Base-by-base conservation (phyloP, 1,284 basidiomycete genomes). In the Naganishia sp. region DNA sequence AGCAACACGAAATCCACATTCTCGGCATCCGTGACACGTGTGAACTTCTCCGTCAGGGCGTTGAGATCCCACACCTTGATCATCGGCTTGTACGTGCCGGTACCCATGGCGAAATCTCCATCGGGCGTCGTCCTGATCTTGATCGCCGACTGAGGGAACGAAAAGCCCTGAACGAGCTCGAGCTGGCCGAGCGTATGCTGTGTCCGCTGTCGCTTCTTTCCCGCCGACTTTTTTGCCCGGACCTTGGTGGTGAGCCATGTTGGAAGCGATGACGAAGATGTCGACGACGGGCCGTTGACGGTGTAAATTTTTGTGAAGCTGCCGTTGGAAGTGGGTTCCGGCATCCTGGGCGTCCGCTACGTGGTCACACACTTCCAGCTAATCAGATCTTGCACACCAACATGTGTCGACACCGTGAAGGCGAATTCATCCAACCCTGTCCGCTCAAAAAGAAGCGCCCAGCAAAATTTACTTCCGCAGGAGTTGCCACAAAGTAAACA, bases 1-100 rank as follows among this genome's bases (percentile, higher is more conserved):
- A 99, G 84, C 75, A 94, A 89, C 82, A 89, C 84, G 81, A 99
- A 99, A 78, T 99, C 96, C 70, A 99, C 89, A 78, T 98, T 99
- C 83, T 99, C 95, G 9, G 90, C 87, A 75, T 99, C 94, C 0
- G 93, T 90, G 75, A 97, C 94, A 55, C 96, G 85, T 81, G 98
- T 94, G 78, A 97, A 98, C 80, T 99, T 99, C 70, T 93, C 83
- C 5, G 92, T 88, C 42, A 99, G 84, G 77, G 97, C 90, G 76
- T 92, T 89, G 55, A 98, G 82, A 78, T 99, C 96, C 88, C 92
- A 99, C 3, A 95, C 91, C 69, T 92, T 86, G 78, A 99, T 94
- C 78, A 96, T 92, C 1, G 96, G 96, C 81, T 99, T 99, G 82
- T 99, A 99, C 1, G 91, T 93, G 23, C 96, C 96, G 10, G 95